Evolutionary conservation across 2,329 filamentous ascomycete species (phyloP).

Genomic region (Elsinoe arachidis): DNA sequence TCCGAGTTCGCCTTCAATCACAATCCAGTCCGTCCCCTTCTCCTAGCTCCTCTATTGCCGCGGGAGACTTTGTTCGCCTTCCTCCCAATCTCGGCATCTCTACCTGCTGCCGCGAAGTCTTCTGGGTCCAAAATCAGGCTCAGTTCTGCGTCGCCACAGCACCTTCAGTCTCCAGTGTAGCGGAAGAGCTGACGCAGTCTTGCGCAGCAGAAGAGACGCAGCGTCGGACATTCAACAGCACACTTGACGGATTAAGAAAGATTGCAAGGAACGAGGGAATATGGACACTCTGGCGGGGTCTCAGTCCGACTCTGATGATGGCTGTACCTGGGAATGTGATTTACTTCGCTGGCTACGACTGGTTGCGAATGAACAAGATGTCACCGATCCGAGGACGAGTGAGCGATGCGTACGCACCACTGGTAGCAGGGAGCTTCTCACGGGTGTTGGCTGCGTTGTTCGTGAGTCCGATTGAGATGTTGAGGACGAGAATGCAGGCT

Average conservation of each 20-base stretch:
- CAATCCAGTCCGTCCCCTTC: constrained; percentile 55
- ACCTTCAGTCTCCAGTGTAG: constrained; percentile 32
- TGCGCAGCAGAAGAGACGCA: constrained; percentile 86
- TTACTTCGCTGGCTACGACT: constrained; percentile 97
- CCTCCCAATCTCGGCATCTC: constrained; percentile 85
- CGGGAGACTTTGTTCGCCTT: constrained; percentile 52
- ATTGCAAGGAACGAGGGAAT: constrained; percentile 90
- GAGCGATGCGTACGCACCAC: constrained; percentile 64
- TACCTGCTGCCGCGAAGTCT: constrained; percentile 91
- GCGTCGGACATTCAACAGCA: constrained; percentile 76
- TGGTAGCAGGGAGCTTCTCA: constrained; percentile 70
- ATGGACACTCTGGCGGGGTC: constrained; percentile 78
- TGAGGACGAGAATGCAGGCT: constrained; percentile 85
- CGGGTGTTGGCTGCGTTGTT: constrained; percentile 71
- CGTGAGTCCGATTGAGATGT: constrained; percentile 88
- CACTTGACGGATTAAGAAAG: constrained; percentile 83
- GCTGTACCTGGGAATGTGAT: constrained; percentile 92
- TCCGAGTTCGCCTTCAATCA: constrained; percentile 87
- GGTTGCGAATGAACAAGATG: constrained; percentile 63
- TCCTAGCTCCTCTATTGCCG: constrained; percentile 41
- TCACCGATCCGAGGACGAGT: constrained; percentile 59
- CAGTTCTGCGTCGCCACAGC: constrained; percentile 66
- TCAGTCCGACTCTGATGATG: constrained; percentile 93
- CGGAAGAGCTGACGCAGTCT: constrained; percentile 43
- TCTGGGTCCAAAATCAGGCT: constrained; percentile 82